Evolutionary conservation across 306 rosid genomes (phyloP).

Genomic region (Astragalus membranaceus): DNA sequence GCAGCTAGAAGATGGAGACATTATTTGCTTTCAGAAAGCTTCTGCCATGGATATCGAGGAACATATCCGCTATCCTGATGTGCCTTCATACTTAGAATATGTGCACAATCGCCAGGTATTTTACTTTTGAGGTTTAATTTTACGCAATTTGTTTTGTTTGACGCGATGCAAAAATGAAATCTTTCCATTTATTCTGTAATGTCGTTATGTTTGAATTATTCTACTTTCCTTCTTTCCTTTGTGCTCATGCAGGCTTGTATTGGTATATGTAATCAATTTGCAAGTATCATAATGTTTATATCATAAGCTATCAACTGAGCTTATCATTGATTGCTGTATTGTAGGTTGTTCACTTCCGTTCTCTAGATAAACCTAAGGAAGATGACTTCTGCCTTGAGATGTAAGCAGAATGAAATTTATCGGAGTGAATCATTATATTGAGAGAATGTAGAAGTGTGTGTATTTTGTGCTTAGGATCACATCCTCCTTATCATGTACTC

Average conservation of each 20-base stretch:
- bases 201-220: not conserved
- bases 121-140: not conserved
- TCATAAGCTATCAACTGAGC: slow-evolving; percentile 3
- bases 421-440: slow-evolving; percentile 10
- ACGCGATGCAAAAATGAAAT: not conserved
- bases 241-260: not conserved
- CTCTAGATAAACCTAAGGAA: slow-evolving; percentile 82
- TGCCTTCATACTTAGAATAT: slow-evolving; percentile 89
- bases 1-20: slow-evolving; percentile 97
- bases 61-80: slow-evolving; percentile 69
- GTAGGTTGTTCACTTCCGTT: slow-evolving; percentile 89
- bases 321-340: slow-evolving; percentile 13
- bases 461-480: slow-evolving; percentile 8
- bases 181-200: not conserved
- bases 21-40: slow-evolving; percentile 82
- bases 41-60: slow-evolving; percentile 41
- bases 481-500: slow-evolving; percentile 14
- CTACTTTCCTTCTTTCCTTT: not conserved
- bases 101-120: slow-evolving; percentile 91
- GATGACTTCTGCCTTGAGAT: slow-evolving; percentile 79
- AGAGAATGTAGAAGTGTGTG: not conserved
- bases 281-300: not conserved
- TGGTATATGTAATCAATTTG: not conserved
- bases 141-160: not conserved
- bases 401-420: slow-evolving; percentile 41